phyloP scores from a whole-genome alignment of 768 basidiomycete species.

The Suillus paluster region DNA sequence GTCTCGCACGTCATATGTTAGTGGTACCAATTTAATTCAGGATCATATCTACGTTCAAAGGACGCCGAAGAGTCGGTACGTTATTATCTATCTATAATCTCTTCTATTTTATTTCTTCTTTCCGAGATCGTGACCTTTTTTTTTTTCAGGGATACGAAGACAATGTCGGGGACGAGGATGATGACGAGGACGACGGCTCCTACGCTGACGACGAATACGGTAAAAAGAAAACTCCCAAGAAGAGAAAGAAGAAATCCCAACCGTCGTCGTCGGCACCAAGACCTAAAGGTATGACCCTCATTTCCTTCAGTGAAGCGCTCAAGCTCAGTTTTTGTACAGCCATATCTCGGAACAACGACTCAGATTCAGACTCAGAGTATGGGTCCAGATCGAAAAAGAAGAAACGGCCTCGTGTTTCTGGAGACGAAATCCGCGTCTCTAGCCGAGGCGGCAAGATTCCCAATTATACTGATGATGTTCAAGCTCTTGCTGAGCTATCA shows the following conservation, averaged over 20 bases:
- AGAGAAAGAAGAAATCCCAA: conserved; percentile 60
- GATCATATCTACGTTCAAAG: conserved; percentile 15
- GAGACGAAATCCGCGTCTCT: conserved; percentile 79
- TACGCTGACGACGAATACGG: conserved; percentile 80
- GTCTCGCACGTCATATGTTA: conserved; percentile 32
- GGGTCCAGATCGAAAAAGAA: conserved; percentile 87
- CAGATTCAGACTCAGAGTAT: conserved; percentile 88
- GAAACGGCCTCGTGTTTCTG: conserved; percentile 60
- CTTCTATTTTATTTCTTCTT: conserved; percentile 7
- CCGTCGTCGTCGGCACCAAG: conserved; percentile 50
- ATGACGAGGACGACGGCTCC: conserved; percentile 73
- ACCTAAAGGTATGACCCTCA: conserved; percentile 56
- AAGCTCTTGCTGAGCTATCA: conserved; percentile 75
- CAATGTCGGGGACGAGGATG: conserved; percentile 47
- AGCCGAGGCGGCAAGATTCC: conserved; percentile 77
- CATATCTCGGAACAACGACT: conserved; percentile 27
- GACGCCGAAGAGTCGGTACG: conserved; percentile 38
- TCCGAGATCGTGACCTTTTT: conserved; percentile 40
- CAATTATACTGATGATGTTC: conserved; percentile 79
- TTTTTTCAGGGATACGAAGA: conserved; percentile 63
- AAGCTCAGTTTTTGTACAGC: not conserved
- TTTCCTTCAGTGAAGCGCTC: not conserved
- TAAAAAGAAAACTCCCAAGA: conserved; percentile 68
- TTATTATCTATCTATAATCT: conserved; percentile 19
- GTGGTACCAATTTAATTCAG: conserved; percentile 8